These are phyloP conservation scores for Jaenimonas drosophilae DNA, from an alignment of 208 protist species.

Conservation along the genomic window DNA sequence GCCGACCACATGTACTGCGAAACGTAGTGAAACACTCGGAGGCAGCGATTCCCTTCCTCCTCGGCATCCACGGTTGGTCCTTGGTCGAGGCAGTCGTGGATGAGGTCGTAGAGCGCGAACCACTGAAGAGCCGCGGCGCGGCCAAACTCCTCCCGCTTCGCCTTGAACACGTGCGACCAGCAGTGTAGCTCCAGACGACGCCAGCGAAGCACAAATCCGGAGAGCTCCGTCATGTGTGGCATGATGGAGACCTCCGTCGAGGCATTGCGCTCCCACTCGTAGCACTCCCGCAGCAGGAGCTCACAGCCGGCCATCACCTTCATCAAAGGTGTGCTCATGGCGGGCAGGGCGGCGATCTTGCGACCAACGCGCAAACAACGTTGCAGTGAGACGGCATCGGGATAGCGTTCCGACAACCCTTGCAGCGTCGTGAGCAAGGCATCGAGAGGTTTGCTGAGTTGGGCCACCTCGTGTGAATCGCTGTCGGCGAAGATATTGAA, in stretches of 20 bases:
- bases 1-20: constrained; percentile 76
- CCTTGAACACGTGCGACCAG: constrained; percentile 89
- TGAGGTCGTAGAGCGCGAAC: constrained; percentile 73
- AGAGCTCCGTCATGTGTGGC: constrained; percentile 81
- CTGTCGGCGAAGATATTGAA: constrained; percentile 91
- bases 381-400: constrained; percentile 88
- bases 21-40: constrained; percentile 35
- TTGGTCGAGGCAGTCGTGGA: constrained; percentile 18
- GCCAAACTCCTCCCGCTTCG: constrained; percentile 70
- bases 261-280: constrained; percentile 96
- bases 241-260: constrained; percentile 84
- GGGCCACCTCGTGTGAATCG: constrained; percentile 68
- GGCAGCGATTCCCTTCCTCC: constrained; percentile 19
- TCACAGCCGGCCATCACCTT: constrained; percentile 93
- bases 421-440: constrained; percentile 44
- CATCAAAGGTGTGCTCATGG: constrained; percentile 85
- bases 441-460: constrained; percentile 56
- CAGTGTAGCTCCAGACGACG: constrained; percentile 93
- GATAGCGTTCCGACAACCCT: constrained; percentile 71
- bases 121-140: constrained; percentile 50
- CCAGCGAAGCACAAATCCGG: constrained; percentile 94
- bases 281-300: constrained; percentile 89
- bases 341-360: constrained; percentile 82
- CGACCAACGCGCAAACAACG: constrained; percentile 66
- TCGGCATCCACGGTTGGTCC: constrained; percentile 8